phyloP scores from a whole-genome alignment of 371 early-diverging fungal genomes.

The Sporodiniella umbellata region DNA sequence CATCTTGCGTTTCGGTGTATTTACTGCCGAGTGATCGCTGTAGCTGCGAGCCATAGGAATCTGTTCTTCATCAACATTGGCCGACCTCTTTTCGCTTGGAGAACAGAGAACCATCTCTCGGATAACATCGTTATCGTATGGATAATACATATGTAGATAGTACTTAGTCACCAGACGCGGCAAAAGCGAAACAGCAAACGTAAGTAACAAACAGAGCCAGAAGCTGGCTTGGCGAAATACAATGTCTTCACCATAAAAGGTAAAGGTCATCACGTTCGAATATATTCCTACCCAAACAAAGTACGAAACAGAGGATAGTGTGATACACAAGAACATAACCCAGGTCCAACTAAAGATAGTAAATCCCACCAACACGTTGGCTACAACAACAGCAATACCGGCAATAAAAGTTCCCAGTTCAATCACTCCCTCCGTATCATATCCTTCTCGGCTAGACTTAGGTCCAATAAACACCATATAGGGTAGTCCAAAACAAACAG shows the following conservation, averaged over 20 bases:
- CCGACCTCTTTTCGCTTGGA: background rate
- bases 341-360: constrained; percentile 84
- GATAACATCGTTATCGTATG: constrained; percentile 64
- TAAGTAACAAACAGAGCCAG: constrained; percentile 51
- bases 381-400: constrained; percentile 71
- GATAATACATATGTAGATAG: constrained; percentile 48
- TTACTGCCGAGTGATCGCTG: background rate
- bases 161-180: constrained; percentile 53
- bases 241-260: constrained; percentile 49
- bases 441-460: constrained; percentile 51
- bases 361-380: constrained; percentile 80
- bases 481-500: constrained; percentile 77
- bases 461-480: constrained; percentile 52
- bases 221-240: constrained; percentile 53
- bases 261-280: constrained; percentile 35
- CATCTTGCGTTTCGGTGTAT: background rate
- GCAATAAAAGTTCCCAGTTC: constrained; percentile 82
- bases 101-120: constrained; percentile 49
- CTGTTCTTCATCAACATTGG: constrained; percentile 5
- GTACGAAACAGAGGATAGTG: constrained; percentile 50
- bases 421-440: constrained; percentile 61
- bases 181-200: constrained; percentile 46
- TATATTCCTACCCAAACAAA: constrained; percentile 58
- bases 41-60: constrained; percentile 1
- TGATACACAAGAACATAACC: constrained; percentile 60